Conservation (phyloP, 31 red algal genomes). For the Porphyra umbilicalis region DNA sequence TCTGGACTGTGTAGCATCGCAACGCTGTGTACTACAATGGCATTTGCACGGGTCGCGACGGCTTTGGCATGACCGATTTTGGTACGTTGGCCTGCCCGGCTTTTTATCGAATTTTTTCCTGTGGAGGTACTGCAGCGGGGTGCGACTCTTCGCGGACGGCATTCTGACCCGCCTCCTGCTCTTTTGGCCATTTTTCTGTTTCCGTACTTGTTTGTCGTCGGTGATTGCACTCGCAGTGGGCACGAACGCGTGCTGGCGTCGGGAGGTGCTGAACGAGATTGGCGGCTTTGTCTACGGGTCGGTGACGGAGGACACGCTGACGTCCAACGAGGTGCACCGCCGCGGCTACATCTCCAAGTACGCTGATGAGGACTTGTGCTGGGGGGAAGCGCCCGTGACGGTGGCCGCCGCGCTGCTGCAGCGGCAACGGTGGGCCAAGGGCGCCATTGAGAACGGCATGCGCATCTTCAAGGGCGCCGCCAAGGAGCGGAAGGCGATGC, state of each 20-base stretch:
- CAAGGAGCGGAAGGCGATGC: constrained; percentile 19
- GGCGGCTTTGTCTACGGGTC: constrained; percentile 68
- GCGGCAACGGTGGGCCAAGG: constrained; percentile 74
- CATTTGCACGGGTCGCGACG: constrained; percentile 63
- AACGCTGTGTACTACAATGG: constrained; percentile 75
- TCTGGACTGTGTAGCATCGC: no score
- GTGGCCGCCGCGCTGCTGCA: constrained; percentile 74
- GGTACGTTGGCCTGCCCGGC: no score
- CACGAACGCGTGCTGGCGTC: constrained; percentile 64
- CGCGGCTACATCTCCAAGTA: constrained; percentile 70
- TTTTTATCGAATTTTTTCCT: no score
- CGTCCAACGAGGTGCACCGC: constrained; percentile 74
- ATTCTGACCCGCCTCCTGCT: no score
- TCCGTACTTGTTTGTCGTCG: no score
- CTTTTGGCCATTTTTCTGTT: no score
- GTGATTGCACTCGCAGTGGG: no score
- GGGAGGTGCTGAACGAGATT: constrained; percentile 63
- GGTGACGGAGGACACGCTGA: constrained; percentile 76
- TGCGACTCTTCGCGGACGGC: no score
- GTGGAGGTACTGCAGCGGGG: no score
- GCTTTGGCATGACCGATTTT: constrained; percentile 66
- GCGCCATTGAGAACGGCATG: constrained; percentile 74
- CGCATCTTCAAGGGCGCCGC: constrained; percentile 33
- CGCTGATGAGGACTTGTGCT: constrained; percentile 65
- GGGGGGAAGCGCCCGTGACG: constrained; percentile 73